Evolutionary conservation across 805 yeast species (phyloP), one percentile per base, ranked within the genome.

Genomic region (Martiniozyma abietophila): DNA sequence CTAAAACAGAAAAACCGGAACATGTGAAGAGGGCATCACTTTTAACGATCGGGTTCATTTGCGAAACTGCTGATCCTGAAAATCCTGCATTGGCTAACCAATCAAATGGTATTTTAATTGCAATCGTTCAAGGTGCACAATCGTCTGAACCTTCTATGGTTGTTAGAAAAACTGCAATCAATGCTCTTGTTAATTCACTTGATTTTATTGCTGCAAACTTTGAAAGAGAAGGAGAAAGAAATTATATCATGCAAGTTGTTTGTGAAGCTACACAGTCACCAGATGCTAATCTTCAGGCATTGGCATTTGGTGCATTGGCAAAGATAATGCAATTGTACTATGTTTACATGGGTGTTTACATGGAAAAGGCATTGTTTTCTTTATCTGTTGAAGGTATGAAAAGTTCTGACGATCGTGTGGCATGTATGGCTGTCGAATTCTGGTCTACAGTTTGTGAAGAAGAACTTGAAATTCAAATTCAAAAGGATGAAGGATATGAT

Each of bases 371-470:
- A 2, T 63, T 92, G 34, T 92, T 81, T 48, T 84, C 85, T 12
- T 68, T 92, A 39, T 88, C 97, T 4, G 86, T 89, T 28, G 62
- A 77, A 15, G 96, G 97, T 28, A 92, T 92, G 96, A 79, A 79
- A 58, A 78, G 85, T 38, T 45, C 50, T 6, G 80, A 84, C 60
- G 94, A 82, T 49, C 74, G 74, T 48, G 97, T 92, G 20, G 80
- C 96, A 1, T 85, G 96, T 54, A 88, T 89, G 96, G 96, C 98
- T 20, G 92, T 92, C 38, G 98, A 92, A 62, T 89, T 92, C 57
- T 92, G 98, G 98, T 77, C 89, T 40, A 85, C 98, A n/a, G 92
- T 92, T n/a, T 88, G 97, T 64, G 98, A 92, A 63, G 96, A 81
- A 53, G 98, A 92, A 59, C 68, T 82, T 43, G 96, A 84, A 43